These are phyloP conservation scores for Scedosporium boydii DNA, from an alignment of 2,329 filamentous ascomycete genomes.

Conservation along the genomic window DNA sequence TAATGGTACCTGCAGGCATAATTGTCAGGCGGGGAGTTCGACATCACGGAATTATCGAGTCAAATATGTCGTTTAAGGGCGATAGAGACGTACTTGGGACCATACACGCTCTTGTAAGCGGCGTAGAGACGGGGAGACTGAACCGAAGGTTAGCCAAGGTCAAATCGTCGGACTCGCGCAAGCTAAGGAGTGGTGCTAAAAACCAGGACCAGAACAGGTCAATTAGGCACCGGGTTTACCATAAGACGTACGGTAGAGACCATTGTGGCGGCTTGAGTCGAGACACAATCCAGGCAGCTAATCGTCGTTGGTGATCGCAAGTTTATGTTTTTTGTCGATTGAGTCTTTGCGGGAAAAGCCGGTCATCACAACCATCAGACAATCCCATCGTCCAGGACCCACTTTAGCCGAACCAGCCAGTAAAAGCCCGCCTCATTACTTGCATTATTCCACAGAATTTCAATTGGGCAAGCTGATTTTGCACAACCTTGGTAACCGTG, in stretches of 20 bases:
- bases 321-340: conserved; percentile 8
- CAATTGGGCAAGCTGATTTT: not conserved
- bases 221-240: conserved; percentile 6
- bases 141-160: not conserved
- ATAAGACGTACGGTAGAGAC: conserved; percentile 26
- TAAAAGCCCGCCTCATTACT: conserved; percentile 10
- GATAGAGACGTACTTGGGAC: conserved; percentile 47
- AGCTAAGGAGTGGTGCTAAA: not conserved
- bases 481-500: not conserved
- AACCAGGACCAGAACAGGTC: not conserved
- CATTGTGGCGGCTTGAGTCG: conserved; percentile 26
- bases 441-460: not conserved
- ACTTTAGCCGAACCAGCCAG: not conserved
- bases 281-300: conserved; percentile 17
- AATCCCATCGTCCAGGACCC: not conserved
- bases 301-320: conserved; percentile 26
- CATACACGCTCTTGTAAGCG: conserved; percentile 53
- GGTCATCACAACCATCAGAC: not conserved
- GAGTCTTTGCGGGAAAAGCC: conserved; percentile 8
- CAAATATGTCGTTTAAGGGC: not conserved
- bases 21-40: conserved; percentile 17
- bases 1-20: conserved; percentile 42
- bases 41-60: not conserved
- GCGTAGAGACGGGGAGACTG: conserved; percentile 38
- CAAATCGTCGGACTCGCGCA: not conserved